Conservation (phyloP, 2,329 filamentous ascomycete species). For the Alternaria brassicae region DNA sequence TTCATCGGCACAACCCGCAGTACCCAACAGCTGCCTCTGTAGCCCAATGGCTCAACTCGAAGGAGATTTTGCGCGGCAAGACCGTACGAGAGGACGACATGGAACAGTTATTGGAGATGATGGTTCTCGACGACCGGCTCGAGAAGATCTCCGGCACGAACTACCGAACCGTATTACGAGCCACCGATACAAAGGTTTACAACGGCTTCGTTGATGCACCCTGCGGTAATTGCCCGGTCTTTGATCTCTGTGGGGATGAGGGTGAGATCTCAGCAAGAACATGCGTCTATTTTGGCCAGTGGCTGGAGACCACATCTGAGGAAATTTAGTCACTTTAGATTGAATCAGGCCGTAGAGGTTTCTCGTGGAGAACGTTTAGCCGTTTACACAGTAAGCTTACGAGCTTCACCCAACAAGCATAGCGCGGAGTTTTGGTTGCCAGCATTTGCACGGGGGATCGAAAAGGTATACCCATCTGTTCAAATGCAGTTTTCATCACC, state of each 20-base stretch:
- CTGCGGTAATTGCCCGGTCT: constrained; percentile 91
- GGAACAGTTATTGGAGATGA: constrained; percentile 83
- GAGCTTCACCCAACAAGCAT: neutral
- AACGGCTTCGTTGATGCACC: constrained; percentile 89
- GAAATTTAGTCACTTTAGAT: constrained; percentile 10
- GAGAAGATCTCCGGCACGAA: constrained; percentile 65
- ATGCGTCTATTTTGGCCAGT: constrained; percentile 89
- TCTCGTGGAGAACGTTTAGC: neutral
- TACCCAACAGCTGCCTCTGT: constrained; percentile 86
- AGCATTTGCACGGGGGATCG: constrained; percentile 1
- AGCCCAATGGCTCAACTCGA: constrained; percentile 73
- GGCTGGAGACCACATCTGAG: constrained; percentile 63
- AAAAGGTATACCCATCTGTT: constrained; percentile 4
- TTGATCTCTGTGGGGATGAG: constrained; percentile 88
- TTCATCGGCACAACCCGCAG: constrained; percentile 71
- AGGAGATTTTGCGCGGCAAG: constrained; percentile 75
- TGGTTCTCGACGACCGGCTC: constrained; percentile 86
- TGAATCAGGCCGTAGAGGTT: neutral
- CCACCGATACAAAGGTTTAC: constrained; percentile 55
- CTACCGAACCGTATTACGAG: constrained; percentile 57
- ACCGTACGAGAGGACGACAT: constrained; percentile 72
- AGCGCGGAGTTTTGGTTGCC: constrained; percentile 3
- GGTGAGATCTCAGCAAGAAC: constrained; percentile 88
- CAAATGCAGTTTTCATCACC: neutral
- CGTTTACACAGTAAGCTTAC: neutral